Percentiles rank a stretch among this genome's conserved stretches.
These are phyloP conservation scores for Stropharia rugosoannulata DNA, from an alignment of 768 basidiomycete species.

Conservation along the genomic window DNA sequence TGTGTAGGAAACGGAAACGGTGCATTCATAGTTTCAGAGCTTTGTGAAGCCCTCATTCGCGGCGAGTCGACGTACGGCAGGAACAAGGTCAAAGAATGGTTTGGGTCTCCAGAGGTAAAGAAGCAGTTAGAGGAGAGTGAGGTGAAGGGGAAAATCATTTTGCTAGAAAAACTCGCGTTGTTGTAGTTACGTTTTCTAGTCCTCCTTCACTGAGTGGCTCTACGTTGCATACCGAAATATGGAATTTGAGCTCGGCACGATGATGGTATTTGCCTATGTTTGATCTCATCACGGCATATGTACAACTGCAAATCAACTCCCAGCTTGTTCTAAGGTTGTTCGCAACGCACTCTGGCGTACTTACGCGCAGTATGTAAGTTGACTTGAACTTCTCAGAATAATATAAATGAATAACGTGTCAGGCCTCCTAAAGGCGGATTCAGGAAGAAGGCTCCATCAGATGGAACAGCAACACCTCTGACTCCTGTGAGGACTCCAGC, in stretches of 20 bases:
- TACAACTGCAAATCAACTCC: not conserved
- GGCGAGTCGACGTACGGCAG: conserved; percentile 38
- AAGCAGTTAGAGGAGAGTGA: conserved; percentile 50
- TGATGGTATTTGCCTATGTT: not conserved
- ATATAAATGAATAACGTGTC: not conserved
- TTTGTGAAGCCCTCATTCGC: conserved; percentile 56
- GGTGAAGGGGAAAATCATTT: conserved; percentile 70
- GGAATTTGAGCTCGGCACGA: not conserved
- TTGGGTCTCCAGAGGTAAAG: conserved; percentile 41
- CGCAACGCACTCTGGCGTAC: not conserved
- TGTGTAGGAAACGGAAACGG: conserved; percentile 60
- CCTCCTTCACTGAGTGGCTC: not conserved
- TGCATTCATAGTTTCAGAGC: conserved; percentile 73
- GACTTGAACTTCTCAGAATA: not conserved
- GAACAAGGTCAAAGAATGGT: conserved; percentile 55
- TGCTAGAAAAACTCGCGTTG: conserved; percentile 54
- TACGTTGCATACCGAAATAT: too few species aligned
- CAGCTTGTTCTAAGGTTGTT: not conserved
- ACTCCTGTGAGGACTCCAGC: conserved; percentile 32
- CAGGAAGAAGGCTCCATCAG: conserved; percentile 42
- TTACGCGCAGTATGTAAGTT: not conserved
- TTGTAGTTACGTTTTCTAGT: conserved; percentile 19
- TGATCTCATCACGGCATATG: too few species aligned
- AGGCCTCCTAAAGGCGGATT: conserved; percentile 47
- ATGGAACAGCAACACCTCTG: conserved; percentile 43